A percentile compares a stretch with the other conserved stretches of the same genome.
phyloP scores from a whole-genome alignment of 2,329 filamentous ascomycete genomes.

The Exophiala oligosperma region DNA sequence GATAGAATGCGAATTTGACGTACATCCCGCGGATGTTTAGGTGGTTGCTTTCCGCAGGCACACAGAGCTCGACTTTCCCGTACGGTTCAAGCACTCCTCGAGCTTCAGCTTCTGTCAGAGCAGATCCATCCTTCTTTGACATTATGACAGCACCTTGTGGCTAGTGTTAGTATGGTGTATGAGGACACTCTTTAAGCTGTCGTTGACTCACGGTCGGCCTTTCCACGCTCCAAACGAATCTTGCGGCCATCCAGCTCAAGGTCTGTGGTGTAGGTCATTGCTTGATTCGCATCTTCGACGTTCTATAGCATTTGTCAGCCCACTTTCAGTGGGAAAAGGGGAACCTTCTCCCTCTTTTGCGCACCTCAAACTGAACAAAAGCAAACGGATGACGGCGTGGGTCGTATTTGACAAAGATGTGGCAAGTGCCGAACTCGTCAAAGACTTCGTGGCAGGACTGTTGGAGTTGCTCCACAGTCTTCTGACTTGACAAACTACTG shows the following conservation, averaged over 20 bases:
- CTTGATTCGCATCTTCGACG: constrained; percentile 33
- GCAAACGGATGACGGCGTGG: constrained; percentile 37
- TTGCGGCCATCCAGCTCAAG: constrained; percentile 25
- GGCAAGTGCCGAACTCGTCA: constrained; percentile 35
- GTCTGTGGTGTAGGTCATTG: constrained; percentile 20
- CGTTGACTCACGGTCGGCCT: constrained; percentile 28
- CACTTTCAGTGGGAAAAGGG: background rate
- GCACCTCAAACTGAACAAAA: constrained; percentile 42
- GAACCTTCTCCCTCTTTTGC: background rate
- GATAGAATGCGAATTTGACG: constrained; percentile 29
- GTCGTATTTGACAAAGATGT: constrained; percentile 39
- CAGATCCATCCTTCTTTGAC: constrained; percentile 18
- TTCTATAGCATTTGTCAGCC: constrained; percentile 27
- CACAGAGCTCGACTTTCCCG: constrained; percentile 23
- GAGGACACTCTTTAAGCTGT: background rate
- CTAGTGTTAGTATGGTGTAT: constrained; percentile 4
- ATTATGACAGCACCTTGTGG: constrained; percentile 26
- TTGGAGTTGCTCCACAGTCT: constrained; percentile 32
- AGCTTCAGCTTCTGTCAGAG: constrained; percentile 23
- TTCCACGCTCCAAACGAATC: constrained; percentile 26
- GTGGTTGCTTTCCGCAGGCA: constrained; percentile 8
- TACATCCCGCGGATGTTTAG: constrained; percentile 12
- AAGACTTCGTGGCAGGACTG: constrained; percentile 34
- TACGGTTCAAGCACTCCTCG: constrained; percentile 21
- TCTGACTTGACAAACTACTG: constrained; percentile 32